Conservation (phyloP, 2,329 filamentous ascomycete species). For the Juglanconis juglandina region DNA sequence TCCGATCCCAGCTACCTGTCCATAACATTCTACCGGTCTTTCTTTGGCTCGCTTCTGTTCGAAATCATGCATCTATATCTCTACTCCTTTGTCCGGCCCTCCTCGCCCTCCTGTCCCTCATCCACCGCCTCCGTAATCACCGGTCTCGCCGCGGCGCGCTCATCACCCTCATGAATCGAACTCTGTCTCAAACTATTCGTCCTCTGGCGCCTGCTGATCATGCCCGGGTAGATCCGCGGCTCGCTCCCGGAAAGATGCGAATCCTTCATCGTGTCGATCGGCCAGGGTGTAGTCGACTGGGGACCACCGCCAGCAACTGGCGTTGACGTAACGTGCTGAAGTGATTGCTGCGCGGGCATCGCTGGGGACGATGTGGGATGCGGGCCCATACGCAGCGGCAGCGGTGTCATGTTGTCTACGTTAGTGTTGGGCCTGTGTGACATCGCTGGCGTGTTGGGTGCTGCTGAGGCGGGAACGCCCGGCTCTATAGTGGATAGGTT, state of each 20-base stretch:
- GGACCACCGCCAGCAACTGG: not conserved
- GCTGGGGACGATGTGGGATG: slow-evolving; percentile 13
- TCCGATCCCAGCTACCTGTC: no score
- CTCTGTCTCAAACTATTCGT: slow-evolving; percentile 39
- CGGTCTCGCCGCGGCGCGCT: not conserved
- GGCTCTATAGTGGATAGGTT: not conserved
- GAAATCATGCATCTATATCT: no score
- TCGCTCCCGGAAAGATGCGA: slow-evolving; percentile 56
- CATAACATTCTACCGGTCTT: no score
- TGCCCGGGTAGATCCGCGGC: slow-evolving; percentile 69
- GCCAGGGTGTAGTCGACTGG: slow-evolving; percentile 12
- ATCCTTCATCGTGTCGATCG: slow-evolving; percentile 35
- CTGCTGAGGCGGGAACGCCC: slow-evolving; percentile 4
- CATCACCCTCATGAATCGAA: slow-evolving; percentile 38
- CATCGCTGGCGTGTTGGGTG: slow-evolving; percentile 22
- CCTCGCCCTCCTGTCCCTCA: not conserved
- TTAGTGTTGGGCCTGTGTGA: slow-evolving; percentile 20
- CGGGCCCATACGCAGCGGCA: slow-evolving; percentile 2
- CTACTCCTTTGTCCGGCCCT: not conserved
- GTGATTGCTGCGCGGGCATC: not conserved
- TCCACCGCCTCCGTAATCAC: not conserved
- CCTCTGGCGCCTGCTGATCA: slow-evolving; percentile 53
- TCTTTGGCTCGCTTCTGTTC: no score
- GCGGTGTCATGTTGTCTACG: slow-evolving; percentile 6
- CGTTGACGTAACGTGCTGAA: not conserved